Percentiles rank a stretch among this genome's conserved stretches.
Conservation (phyloP, 2,329 filamentous ascomycete genomes). For the Dichotomopilus funicola region DNA sequence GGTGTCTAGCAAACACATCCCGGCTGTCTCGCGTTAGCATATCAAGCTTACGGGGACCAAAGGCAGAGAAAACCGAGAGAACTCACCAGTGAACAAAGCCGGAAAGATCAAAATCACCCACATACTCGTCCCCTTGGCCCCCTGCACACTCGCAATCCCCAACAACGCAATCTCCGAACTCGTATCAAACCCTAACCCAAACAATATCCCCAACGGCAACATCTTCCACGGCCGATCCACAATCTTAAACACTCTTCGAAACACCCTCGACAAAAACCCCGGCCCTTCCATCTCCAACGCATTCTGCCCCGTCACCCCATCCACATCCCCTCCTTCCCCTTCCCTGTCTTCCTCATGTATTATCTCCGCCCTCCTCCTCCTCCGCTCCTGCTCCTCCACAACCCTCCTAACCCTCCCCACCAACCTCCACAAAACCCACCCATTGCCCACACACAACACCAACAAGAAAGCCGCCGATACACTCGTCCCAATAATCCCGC, state of each 20-base stretch:
- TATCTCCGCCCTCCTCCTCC: constrained; percentile 7
- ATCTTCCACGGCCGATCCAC: constrained; percentile 84
- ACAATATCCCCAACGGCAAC: constrained; percentile 84
- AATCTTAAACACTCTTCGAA: constrained; percentile 70
- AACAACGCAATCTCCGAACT: constrained; percentile 89
- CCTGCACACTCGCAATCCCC: constrained; percentile 84
- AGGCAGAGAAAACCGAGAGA: background rate
- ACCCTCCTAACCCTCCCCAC: constrained; percentile 60
- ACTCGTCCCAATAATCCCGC: constrained; percentile 82
- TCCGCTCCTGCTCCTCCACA: constrained; percentile 38
- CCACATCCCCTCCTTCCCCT: constrained; percentile 22
- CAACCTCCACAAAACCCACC: constrained; percentile 76
- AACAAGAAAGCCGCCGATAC: constrained; percentile 80
- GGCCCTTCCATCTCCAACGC: constrained; percentile 64
- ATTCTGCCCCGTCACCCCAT: constrained; percentile 36
- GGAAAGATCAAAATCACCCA: constrained; percentile 95
- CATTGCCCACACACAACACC: constrained; percentile 74
- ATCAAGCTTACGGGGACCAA: background rate
- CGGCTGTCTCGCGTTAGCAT: constrained; percentile 44
- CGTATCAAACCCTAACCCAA: constrained; percentile 91
- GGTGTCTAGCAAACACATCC: constrained; percentile 93
- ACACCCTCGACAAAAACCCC: constrained; percentile 64
- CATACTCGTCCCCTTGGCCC: constrained; percentile 75
- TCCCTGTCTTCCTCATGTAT: constrained; percentile 18
- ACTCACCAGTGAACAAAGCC: constrained; percentile 71